Conservation (phyloP, 441 rosid species). For the Monsonia emarginata region DNA sequence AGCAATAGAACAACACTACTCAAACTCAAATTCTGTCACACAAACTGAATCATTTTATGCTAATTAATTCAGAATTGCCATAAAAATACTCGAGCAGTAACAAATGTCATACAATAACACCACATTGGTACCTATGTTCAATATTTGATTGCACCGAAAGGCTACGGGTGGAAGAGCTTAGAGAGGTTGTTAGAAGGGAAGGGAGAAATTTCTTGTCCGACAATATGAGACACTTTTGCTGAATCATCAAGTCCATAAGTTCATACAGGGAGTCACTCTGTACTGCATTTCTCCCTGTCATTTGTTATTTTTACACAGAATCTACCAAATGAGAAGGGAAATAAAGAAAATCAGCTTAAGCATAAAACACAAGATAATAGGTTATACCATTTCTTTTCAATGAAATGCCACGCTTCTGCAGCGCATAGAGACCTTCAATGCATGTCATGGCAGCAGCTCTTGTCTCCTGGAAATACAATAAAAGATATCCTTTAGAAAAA, state of each 20-base stretch:
- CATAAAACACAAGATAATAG: constrained; percentile 5
- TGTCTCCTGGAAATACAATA: constrained; percentile 43
- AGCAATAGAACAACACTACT: not conserved
- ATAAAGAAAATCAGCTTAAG: constrained; percentile 7
- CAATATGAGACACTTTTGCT: constrained; percentile 65
- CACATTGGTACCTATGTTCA: constrained; percentile 49
- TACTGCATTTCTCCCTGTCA: constrained; percentile 61
- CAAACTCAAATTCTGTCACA: not conserved
- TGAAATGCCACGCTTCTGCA: constrained; percentile 43
- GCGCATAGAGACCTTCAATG: constrained; percentile 50
- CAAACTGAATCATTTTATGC: not conserved
- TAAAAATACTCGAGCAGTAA: not conserved
- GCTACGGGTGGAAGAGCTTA: constrained; percentile 47
- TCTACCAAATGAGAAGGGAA: not conserved
- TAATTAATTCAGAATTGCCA: not conserved
- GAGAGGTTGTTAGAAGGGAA: constrained; percentile 64
- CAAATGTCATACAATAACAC: not conserved
- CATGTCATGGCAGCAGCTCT: constrained; percentile 72
- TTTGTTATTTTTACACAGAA: constrained; percentile 11
- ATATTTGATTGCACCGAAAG: constrained; percentile 59
- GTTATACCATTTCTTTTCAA: constrained; percentile 84
- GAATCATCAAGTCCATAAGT: constrained; percentile 63
- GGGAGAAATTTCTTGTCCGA: constrained; percentile 74
- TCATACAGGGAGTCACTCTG: constrained; percentile 65
- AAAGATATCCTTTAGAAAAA: not conserved